Evolutionary conservation across 176 grass and related monocot genomes (phyloP), one percentile per base, ranked within the genome.

Genomic region (Chrysopogon serrulatus): DNA sequence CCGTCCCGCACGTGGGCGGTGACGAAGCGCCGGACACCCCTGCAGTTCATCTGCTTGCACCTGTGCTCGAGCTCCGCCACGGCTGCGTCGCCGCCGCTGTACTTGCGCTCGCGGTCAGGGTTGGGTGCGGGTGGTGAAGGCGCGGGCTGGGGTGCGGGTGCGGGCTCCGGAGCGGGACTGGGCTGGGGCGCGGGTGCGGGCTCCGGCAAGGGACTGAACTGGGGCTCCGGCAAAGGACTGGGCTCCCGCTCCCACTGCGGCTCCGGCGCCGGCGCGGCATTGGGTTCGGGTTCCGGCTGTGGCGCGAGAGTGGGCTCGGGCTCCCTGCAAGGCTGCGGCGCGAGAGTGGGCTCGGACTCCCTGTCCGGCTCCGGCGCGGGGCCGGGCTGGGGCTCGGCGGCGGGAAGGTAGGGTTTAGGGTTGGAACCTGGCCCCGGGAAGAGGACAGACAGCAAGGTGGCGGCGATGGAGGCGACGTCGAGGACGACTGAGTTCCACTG

Each of bases 401-500:
- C 40, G 69, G 69, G 69, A 8, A 32, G 61, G 61, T 30, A 27
- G 61, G 62, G 30, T n/a, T 80, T 51, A 27, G 53, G 51, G n/a
- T 60, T 4, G 49, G 85, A 79, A 1, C 30, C 4, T 27, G 27
- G 4, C 1, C 10, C 24, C 1, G 43, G 30, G 64, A 47, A 5
- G 71, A 59, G 31, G 86, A 24, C 21, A 16, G 86, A 24, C 21
- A 16, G 35, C 33, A 88, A 54, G 49, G 84, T 83, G 23, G 86
- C 74, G 80, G 67, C 45, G 89, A 94, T 88, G 76, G 71, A 68
- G 77, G 79, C 40, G 71, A 83, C 77, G 60, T 79, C 18, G 48
- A 67, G 39, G 51, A 84, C 44, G 65, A 91, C 32, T 48, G 69
- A 69, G 60, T 87, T 49, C 92, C 89, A 94, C 73, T 85, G 86